Evolutionary conservation across 2,329 filamentous ascomycete species (phyloP).

Genomic region (Myriosclerotinia duriaeana): DNA sequence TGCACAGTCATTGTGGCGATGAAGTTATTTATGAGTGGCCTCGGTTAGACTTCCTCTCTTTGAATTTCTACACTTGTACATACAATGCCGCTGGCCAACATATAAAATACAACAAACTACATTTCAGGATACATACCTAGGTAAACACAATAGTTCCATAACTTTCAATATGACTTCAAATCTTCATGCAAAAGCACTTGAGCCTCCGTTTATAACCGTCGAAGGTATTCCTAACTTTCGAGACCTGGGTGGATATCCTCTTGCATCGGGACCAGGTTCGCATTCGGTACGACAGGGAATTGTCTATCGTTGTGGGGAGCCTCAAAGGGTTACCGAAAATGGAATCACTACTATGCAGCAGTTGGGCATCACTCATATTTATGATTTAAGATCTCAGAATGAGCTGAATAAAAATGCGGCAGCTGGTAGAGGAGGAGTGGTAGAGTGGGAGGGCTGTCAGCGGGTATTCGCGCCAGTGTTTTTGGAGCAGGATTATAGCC

Average conservation of each 20-base stretch:
- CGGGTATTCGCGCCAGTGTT: slow-evolving; percentile 67
- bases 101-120: slow-evolving; percentile 2
- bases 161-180: slow-evolving; percentile 26
- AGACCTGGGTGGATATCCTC: slow-evolving; percentile 61
- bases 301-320: slow-evolving; percentile 69
- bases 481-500: slow-evolving; percentile 57
- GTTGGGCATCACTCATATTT: slow-evolving; percentile 63
- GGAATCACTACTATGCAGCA: slow-evolving; percentile 53
- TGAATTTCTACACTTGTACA: neutral
- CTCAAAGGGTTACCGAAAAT: slow-evolving; percentile 54
- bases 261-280: slow-evolving; percentile 39
- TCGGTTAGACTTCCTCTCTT: slow-evolving; percentile 2
- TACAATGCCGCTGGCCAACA: neutral
- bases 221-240: slow-evolving; percentile 67
- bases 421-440: slow-evolving; percentile 42
- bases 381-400: slow-evolving; percentile 63
- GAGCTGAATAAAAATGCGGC: slow-evolving; percentile 54
- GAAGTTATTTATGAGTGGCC: neutral
- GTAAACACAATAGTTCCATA: neutral
- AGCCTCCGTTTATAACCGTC: slow-evolving; percentile 52
- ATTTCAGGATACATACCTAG: neutral
- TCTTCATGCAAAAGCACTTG: slow-evolving; percentile 29
- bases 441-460: slow-evolving; percentile 52
- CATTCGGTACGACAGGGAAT: slow-evolving; percentile 52
- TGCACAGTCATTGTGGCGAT: slow-evolving; percentile 8